phyloP scores from a whole-genome alignment of 2,329 filamentous ascomycete genomes.

The Ascochyta koolunga region DNA sequence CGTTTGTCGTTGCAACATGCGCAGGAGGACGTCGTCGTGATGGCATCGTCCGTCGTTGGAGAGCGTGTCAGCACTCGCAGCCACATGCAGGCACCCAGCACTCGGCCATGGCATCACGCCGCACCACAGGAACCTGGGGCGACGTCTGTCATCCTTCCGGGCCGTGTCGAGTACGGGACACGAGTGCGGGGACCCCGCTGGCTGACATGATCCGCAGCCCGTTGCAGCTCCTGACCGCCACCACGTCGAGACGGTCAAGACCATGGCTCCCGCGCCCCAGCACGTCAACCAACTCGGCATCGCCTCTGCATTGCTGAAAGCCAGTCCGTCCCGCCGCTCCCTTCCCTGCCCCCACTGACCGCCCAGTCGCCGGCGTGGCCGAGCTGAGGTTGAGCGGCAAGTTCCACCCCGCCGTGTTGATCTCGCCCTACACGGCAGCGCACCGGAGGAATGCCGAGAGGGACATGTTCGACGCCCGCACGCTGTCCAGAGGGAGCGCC shows the following conservation, averaged over 20 bases:
- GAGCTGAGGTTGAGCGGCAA: slow-evolving; percentile 50
- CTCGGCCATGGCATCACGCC: too few relatives aligned
- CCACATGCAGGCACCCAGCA: too few relatives aligned
- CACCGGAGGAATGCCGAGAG: slow-evolving; percentile 56
- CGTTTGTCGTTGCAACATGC: too few relatives aligned
- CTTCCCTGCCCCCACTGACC: not conserved
- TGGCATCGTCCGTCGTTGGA: too few relatives aligned
- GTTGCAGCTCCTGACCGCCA: not conserved
- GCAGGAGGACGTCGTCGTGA: too few relatives aligned
- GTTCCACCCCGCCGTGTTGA: slow-evolving; percentile 59
- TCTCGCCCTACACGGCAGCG: slow-evolving; percentile 58
- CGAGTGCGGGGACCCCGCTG: slow-evolving; percentile 12
- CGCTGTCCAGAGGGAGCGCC: slow-evolving; percentile 54
- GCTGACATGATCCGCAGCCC: not conserved
- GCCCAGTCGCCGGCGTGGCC: slow-evolving; percentile 49
- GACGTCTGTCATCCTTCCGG: too few relatives aligned
- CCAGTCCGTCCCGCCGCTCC: slow-evolving; percentile 24
- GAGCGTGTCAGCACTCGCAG: too few relatives aligned
- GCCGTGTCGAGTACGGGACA: too few relatives aligned
- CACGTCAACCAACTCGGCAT: slow-evolving; percentile 43
- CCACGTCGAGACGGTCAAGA: too few relatives aligned
- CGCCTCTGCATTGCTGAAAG: slow-evolving; percentile 37
- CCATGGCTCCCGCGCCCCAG: slow-evolving; percentile 17
- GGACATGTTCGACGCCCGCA: slow-evolving; percentile 55
- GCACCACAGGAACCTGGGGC: too few relatives aligned